Evolutionary conservation across 129 eudicot species (phyloP), one percentile per base, ranked within the genome.

Genomic region (Flaveria bidentis): DNA sequence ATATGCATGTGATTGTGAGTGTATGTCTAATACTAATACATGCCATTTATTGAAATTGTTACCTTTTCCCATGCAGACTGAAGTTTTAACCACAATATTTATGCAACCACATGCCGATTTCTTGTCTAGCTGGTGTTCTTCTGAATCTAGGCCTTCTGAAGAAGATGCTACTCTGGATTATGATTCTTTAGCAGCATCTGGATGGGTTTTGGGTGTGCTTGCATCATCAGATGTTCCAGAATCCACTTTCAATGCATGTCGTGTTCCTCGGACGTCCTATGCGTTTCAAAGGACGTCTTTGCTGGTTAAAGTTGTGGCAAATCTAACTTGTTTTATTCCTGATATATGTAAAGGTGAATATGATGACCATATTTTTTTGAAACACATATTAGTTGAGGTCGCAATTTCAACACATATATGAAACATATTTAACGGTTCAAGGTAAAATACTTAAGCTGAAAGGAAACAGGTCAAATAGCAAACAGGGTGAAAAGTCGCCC

Each of bases 211-310:
- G 80, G 79, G 80, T 70, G 82, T 83, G 56, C 73, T 73, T 78
- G 65, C 88, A 72, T 68, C 81, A 22, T 76, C 85, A 62, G 87
- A 84, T 71, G 80, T 69, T 69, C 45, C 84, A 73, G 88, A 82
- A 52, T 63, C 90, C 30, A 79, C 85, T 60, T 85, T 89, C 66
- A 78, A 78, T 76, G 85, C 93, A 23, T 77, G 76, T 69, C 88
- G 86, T 79, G 82, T 81, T 66, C 88, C 91, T 44, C 80, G 90
- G 63, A 84, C 90, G 71, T 84, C 97, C 23, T 95, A 89, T 85
- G 94, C 99, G 44, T 95, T 91, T 91, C 94, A 91, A 74, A 90
- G 96, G 80, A 89, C 97, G 42, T 86, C 99, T 25, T 79, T 95
- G 76, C 76, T 95, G 82, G 93, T 95, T 75, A 95, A 95, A 95